Base-by-base conservation (phyloP, 768 basidiomycete species). In the Boletus rubescentipes region DNA sequence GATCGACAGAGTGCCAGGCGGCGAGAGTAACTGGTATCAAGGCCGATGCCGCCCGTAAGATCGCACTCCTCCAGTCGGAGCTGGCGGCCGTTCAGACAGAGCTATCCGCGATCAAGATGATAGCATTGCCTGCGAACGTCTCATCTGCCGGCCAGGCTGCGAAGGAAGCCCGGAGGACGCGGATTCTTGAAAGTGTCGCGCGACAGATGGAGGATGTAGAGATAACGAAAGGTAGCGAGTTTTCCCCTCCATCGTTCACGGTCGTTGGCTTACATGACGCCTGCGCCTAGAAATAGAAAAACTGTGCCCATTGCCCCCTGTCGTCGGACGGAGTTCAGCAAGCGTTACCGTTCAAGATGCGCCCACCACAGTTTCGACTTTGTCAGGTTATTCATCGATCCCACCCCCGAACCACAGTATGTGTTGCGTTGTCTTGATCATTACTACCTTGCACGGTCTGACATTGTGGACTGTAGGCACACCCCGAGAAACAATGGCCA, bases 31-130 rank as follows among this genome's bases (percentile, higher is more conserved):
- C 49, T 1, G 54, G 38, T 7, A 36, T 61, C 45, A 66, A 42
- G 49, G 59, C 58, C 18, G 61, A 68, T 23, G 6, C 53, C 7
- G 31, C 65, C 0, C 54, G 47, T 20, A 66, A 54, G 56, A 59
- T 63, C 8, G 34, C 38, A 4, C 53, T 65, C n/a, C 39, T 61
- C 2, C 46, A 66, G 23, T 51, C 56, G 10, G 65, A 51, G 10
- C n/a, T 68, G 12, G 57, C 42, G 0, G 32, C 30, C 6, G 30
- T 61, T 26, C 51, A 30, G 23, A 36, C 42, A 11, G 58, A 61
- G 15, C 50, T 68, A 20, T 20, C 35, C 7, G 20, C 35, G 11
- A 16, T 58, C 44, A 61, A 54, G 64, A 29, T 23, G 29, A 14
- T 29, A 15, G 39, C 29, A 4, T 8, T 42, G 16, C 51, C 61